Evolutionary conservation across 768 basidiomycete species (phyloP), one percentile per base, ranked within the genome.

Genomic region (Russula emetica): DNA sequence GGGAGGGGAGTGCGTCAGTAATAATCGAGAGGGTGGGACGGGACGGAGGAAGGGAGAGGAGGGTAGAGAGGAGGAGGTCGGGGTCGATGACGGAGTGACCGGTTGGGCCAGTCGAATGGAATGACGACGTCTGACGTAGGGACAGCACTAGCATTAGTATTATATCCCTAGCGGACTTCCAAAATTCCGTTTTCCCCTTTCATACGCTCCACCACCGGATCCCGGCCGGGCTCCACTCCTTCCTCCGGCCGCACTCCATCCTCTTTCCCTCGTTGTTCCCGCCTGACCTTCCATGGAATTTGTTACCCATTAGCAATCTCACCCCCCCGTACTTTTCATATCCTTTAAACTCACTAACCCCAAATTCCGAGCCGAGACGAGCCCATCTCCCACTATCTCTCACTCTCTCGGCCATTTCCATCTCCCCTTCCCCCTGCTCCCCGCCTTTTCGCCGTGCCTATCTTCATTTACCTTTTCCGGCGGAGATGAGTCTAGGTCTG

Each of bases 121-220:
- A 76, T 76, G 76, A 76, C 76, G 76, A 76, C 70, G 72, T 77
- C 76, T 76, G 76, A 76, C 76, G 76, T 76, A 78, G 76, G 53
- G 16, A 47, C 71, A 10, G 13, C 36, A 36, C 20, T 47, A 47
- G 9, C 45, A 47, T 47, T 71, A 71, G 75, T 76, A 75, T 76
- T 76, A 72, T 69, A 78, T 76, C 76, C 77, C 71, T 72, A 64
- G 77, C 76, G 76, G 76, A 76, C 77, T 67, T 78, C 77, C 63
- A 76, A 64, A 11, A 73, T 71, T 24, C 6, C 6, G 20, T 53
- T 34, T 57, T 47, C 44, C 55, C 55, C 67, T 34, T 62, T 61
- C 53, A 45, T 56, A 22, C n/a, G 51, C 63, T 61, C 67, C 67
- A 56, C 61, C 57, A 7, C 61, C 67, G 67, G 36, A 3, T 13